Evolutionary conservation across 352 stramenopile species (phyloP), one percentile per base, ranked within the genome.

Genomic region (Globisporangium middletonii): DNA sequence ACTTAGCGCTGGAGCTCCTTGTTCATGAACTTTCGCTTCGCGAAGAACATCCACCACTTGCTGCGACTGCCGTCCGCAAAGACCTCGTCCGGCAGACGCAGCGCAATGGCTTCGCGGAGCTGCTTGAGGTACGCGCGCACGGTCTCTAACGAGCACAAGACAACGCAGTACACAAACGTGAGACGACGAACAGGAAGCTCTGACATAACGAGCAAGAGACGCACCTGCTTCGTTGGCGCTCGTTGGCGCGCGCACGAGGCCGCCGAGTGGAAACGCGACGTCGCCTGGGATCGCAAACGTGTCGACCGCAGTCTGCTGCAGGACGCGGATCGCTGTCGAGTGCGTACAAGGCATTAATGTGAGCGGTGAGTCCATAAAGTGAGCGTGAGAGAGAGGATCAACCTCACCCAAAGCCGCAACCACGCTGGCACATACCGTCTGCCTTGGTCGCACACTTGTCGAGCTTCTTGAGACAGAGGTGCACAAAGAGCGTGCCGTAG

Each of bases 21-120:
- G 79, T 95, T 95, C 91, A 97, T 97, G 64, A 97, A 97, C 74
- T 96, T 96, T 73, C 86, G 75, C 79, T 97, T 97, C 61, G 86
- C 75, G 60, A 97, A 97, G 42, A 93, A 67, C 83, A 94, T 96
- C 91, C 91, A 97, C 87, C 92, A 97, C 77, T 97, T 97, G 82
- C 92, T 97, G 61, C 87, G 83, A 59, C 76, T 69, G 58, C 79
- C 85, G 60, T 96, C 91, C 35, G 67, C 73, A 53, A 89, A 97
- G 15, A 97, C 77, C 43, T 86, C 65, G 35, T 96, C 88, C 12
- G 91, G 75, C 8, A 97, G 61, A 19, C 91, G 79, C 50, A 84
- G 73, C 23, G 79, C 75, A 52, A 96, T 83, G 3, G 88, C 77
- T 61, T 95, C 86, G 45, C 91, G 83, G 35, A 96, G 72, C 59